These are phyloP conservation scores for Boletus patriciae DNA, from an alignment of 768 basidiomycete species.

Conservation along the genomic window DNA sequence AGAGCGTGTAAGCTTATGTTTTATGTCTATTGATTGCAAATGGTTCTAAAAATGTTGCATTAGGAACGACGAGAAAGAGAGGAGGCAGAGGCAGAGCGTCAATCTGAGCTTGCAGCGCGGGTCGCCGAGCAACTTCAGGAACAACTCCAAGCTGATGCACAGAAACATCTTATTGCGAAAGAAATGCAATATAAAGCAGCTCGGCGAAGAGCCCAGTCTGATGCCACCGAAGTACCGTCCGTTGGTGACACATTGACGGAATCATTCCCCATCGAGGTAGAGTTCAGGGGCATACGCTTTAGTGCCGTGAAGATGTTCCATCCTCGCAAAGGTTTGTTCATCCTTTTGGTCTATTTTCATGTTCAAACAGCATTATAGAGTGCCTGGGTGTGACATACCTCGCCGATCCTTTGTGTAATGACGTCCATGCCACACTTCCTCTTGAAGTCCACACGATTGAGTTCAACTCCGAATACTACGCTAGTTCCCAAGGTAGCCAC, in stretches of 20 bases:
- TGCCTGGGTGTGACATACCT: conserved; percentile 65
- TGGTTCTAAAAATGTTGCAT: background rate
- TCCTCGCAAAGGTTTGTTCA: conserved; percentile 57
- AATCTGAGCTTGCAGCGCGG: conserved; percentile 50
- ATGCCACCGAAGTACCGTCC: conserved; percentile 63
- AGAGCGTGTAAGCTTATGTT: conserved; percentile 49
- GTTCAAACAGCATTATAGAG: conserved; percentile 38
- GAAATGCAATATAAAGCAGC: conserved; percentile 50
- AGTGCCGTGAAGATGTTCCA: conserved; percentile 69
- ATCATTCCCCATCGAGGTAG: conserved; percentile 57
- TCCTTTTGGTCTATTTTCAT: background rate
- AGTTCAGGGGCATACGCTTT: conserved; percentile 59
- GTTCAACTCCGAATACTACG: conserved; percentile 71
- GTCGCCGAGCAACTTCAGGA: conserved; percentile 61
- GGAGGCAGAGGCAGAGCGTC: conserved; percentile 52
- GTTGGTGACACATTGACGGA: conserved; percentile 55
- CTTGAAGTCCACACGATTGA: conserved; percentile 67
- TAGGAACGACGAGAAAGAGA: conserved; percentile 57
- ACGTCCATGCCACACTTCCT: conserved; percentile 53
- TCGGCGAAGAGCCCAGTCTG: conserved; percentile 66
- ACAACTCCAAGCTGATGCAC: conserved; percentile 64
- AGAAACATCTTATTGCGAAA: conserved; percentile 49
- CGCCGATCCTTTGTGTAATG: conserved; percentile 75
- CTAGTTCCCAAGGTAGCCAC: conserved; percentile 54
- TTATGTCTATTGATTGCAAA: background rate